phyloP scores from a whole-genome alignment of 208 protist species.

The Leishmania lainsoni region DNA sequence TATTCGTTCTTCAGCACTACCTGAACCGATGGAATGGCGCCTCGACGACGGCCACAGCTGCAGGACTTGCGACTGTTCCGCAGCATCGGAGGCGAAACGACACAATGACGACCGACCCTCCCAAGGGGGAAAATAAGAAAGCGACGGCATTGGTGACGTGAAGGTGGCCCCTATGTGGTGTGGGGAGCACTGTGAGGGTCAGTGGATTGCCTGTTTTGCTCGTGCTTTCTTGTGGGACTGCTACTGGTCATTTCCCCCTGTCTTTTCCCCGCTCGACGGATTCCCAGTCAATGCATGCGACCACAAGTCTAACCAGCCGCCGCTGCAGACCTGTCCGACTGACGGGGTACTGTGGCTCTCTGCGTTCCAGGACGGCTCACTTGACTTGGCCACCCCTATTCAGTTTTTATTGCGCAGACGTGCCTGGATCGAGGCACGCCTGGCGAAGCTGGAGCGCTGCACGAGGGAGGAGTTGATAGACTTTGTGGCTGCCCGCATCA shows the following conservation, averaged over 20 bases:
- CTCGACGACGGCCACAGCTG: not conserved
- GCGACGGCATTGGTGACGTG: not conserved
- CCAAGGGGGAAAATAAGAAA: not conserved
- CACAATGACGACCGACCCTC: not conserved
- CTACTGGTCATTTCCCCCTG: constrained; percentile 33
- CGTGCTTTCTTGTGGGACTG: constrained; percentile 67
- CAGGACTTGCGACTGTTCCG: not conserved
- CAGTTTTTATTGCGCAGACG: constrained; percentile 50
- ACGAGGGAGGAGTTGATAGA: constrained; percentile 40
- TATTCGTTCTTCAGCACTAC: constrained; percentile 49
- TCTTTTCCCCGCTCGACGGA: not conserved
- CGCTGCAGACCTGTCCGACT: not conserved
- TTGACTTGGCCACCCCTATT: constrained; percentile 43
- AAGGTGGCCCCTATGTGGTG: constrained; percentile 33
- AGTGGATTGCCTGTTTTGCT: constrained; percentile 66
- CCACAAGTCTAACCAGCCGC: not conserved
- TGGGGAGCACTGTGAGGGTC: constrained; percentile 78
- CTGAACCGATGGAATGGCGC: constrained; percentile 28
- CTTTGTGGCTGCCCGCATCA: constrained; percentile 37
- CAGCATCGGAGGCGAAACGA: not conserved
- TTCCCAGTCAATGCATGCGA: not conserved
- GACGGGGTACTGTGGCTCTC: constrained; percentile 58
- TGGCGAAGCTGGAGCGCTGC: constrained; percentile 58
- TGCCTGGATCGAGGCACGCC: constrained; percentile 40
- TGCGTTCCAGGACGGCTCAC: constrained; percentile 65